These are phyloP conservation scores for Zelopaecilomyces penicillatus DNA, from an alignment of 2,329 filamentous ascomycete genomes.

Conservation along the genomic window DNA sequence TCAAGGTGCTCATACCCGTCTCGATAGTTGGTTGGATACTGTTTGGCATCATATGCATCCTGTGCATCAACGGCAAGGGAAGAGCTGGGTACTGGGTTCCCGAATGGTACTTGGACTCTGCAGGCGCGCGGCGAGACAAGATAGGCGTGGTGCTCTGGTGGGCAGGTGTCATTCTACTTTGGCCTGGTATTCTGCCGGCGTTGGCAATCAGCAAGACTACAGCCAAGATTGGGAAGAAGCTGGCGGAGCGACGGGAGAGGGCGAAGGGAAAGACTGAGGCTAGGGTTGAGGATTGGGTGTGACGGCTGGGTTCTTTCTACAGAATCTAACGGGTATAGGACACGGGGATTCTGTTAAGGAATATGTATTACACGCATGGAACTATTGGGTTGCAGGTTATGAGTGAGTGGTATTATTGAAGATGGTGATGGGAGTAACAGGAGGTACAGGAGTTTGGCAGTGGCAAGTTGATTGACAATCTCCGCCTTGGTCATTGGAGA, in stretches of 20 bases:
- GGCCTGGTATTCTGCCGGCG: conserved; percentile 56
- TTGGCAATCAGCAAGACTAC: conserved; percentile 67
- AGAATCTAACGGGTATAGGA: background rate
- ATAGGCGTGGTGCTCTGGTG: conserved; percentile 20
- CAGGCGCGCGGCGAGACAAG: conserved; percentile 13
- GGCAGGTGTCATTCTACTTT: conserved; percentile 20
- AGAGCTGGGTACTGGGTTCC: conserved; percentile 23
- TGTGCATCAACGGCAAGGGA: conserved; percentile 22
- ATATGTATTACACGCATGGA: too few relatives aligned
- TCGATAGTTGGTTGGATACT: conserved; percentile 21
- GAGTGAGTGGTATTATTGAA: background rate
- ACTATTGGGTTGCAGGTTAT: too few relatives aligned
- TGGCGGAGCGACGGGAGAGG: conserved; percentile 33
- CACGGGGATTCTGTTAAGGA: background rate
- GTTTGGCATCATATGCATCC: conserved; percentile 23
- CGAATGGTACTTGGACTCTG: conserved; percentile 24
- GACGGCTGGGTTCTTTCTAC: background rate
- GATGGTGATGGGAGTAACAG: background rate
- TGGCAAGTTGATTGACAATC: background rate
- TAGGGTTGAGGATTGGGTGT: conserved; percentile 21
- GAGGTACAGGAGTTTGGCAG: background rate
- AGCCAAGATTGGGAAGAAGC: conserved; percentile 39
- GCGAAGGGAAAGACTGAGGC: conserved; percentile 36
- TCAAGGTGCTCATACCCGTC: conserved; percentile 18
- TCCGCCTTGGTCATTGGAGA: too few relatives aligned